A percentile compares a stretch with the other conserved stretches of the same genome.
Evolutionary conservation across 2,329 filamentous ascomycete species (phyloP).

Genomic region (Cladophialophora chaetospira): DNA sequence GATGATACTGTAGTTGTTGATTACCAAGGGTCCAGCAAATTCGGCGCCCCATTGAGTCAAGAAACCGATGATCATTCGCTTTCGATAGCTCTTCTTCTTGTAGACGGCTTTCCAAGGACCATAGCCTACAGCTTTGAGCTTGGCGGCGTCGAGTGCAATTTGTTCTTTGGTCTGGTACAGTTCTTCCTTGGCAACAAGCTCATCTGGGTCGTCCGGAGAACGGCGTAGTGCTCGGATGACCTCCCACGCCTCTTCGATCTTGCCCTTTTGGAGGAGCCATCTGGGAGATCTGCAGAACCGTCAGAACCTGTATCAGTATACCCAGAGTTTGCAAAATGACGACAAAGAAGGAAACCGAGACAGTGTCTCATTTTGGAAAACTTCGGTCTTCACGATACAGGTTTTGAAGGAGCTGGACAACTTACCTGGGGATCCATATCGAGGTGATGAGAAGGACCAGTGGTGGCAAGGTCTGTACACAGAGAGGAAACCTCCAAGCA

Average conservation of each 20-base stretch:
- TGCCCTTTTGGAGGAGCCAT: constrained; percentile 38
- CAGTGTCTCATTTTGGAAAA: too few species aligned
- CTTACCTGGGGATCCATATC: constrained; percentile 25
- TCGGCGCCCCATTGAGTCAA: constrained; percentile 57
- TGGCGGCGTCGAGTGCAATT: constrained; percentile 30
- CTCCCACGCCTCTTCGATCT: constrained; percentile 30
- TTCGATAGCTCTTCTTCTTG: constrained; percentile 52
- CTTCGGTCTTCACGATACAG: too few species aligned
- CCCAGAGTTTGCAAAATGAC: too few species aligned
- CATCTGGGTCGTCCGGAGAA: constrained; percentile 43
- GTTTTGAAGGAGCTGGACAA: too few species aligned
- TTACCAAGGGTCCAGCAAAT: constrained; percentile 56
- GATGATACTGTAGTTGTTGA: constrained; percentile 49
- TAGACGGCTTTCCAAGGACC: constrained; percentile 50
- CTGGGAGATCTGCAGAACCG: constrained; percentile 29
- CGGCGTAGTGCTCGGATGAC: constrained; percentile 47
- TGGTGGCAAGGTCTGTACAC: constrained; percentile 23
- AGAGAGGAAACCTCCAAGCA: constrained; percentile 32
- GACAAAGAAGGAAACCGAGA: too few species aligned
- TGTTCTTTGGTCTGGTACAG: constrained; percentile 42
- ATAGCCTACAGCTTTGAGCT: constrained; percentile 44
- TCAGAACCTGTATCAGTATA: too few species aligned
- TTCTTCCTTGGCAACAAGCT: constrained; percentile 42
- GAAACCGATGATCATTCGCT: constrained; percentile 56
- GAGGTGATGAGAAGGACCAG: constrained; percentile 21